Evolutionary conservation across 208 protist species (phyloP).

Genomic region (Wallacemonas sp.): DNA sequence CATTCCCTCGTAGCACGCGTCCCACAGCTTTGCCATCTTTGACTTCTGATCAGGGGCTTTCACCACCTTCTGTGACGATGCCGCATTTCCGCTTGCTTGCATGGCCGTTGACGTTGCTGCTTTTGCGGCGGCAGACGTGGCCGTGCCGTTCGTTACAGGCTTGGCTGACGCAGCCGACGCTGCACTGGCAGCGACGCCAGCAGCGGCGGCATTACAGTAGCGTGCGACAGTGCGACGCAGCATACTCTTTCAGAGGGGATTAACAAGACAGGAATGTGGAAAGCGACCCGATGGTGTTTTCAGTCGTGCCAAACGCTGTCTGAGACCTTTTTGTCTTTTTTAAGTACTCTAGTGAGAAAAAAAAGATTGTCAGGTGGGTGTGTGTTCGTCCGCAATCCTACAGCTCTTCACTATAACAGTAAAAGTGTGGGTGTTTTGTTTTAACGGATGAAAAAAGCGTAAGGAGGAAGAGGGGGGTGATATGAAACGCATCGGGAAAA

Average conservation of each 20-base stretch:
- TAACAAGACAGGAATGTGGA: neutral
- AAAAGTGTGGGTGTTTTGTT: constrained; percentile 8
- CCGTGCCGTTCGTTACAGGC: neutral
- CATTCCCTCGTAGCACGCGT: constrained; percentile 53
- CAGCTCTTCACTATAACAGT: neutral
- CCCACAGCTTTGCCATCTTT: constrained; percentile 37
- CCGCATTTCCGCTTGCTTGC: neutral
- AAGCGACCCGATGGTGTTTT: neutral
- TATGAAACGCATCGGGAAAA: no score
- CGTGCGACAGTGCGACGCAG: constrained; percentile 39
- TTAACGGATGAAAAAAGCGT: no score
- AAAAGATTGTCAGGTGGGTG: neutral
- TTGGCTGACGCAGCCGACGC: neutral
- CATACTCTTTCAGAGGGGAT: constrained; percentile 19
- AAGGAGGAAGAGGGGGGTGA: no score
- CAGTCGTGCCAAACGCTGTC: neutral
- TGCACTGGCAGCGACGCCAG: constrained; percentile 4
- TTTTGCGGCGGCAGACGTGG: neutral
- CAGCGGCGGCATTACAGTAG: constrained; percentile 23
- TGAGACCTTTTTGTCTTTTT: no score
- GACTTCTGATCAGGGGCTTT: constrained; percentile 21
- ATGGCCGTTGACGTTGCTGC: constrained; percentile 5
- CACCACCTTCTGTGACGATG: neutral
- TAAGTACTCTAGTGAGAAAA: neutral
- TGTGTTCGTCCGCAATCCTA: neutral